These are phyloP conservation scores for Scedosporium aurantiacum DNA, from an alignment of 2,329 filamentous ascomycete genomes.

Conservation along the genomic window DNA sequence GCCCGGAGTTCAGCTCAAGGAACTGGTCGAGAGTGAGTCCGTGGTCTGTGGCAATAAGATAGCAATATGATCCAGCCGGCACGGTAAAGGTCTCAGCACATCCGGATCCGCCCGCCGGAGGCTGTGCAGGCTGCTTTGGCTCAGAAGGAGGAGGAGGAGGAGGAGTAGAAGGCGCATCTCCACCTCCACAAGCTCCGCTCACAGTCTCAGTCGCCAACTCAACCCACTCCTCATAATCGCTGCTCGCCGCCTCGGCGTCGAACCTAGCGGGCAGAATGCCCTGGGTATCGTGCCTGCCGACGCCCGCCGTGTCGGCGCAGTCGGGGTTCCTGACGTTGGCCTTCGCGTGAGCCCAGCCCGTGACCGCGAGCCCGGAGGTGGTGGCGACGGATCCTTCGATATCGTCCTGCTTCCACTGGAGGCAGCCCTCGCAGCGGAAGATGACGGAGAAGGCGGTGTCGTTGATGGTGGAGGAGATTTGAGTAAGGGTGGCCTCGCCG, in stretches of 20 bases:
- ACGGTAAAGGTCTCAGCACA: not conserved
- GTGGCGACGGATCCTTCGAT: slow-evolving; percentile 32
- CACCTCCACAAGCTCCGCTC: slow-evolving; percentile 11
- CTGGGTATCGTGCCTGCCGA: slow-evolving; percentile 44
- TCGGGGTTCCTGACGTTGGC: slow-evolving; percentile 15
- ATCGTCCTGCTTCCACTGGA: slow-evolving; percentile 39
- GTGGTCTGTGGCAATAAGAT: not conserved
- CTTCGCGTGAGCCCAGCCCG: slow-evolving; percentile 46
- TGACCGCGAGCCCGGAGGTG: slow-evolving; percentile 28
- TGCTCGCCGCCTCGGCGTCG: slow-evolving; percentile 23
- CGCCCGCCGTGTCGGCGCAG: slow-evolving; percentile 31
- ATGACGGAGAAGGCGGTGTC: slow-evolving; percentile 48
- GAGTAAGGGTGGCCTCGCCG: slow-evolving; percentile 49
- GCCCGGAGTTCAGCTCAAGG: not conserved
- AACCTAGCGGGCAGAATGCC: slow-evolving; percentile 35
- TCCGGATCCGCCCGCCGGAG: not conserved
- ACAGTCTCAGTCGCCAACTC: slow-evolving; percentile 30
- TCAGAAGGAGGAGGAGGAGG: slow-evolving; percentile 15
- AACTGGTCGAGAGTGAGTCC: not conserved
- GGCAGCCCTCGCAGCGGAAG: slow-evolving; percentile 51
- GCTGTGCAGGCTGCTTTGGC: slow-evolving; percentile 7
- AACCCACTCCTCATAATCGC: slow-evolving; percentile 31
- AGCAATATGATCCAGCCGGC: not conserved
- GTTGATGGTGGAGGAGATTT: slow-evolving; percentile 47
- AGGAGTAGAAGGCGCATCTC: slow-evolving; percentile 18